A percentile compares a stretch with the other conserved stretches of the same genome.
Conservation (phyloP, 257 asterid species). For the Forsythia suspensa region DNA sequence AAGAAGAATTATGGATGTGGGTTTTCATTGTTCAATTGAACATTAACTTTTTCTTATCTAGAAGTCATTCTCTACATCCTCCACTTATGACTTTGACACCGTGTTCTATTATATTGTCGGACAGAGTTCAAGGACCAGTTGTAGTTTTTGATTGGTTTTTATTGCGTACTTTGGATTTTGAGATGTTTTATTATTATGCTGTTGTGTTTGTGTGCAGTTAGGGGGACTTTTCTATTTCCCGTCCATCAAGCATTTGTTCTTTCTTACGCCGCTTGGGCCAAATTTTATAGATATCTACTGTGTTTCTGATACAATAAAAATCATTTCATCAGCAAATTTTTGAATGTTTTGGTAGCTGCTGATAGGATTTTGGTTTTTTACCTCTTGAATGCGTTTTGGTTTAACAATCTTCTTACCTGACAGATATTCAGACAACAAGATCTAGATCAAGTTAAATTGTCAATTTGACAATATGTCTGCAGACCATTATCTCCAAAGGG, state of each 20-base stretch:
- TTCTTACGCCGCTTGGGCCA: too few species aligned
- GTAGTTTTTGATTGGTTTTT: neutral
- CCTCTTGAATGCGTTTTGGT: neutral
- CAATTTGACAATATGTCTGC: slow-evolving; percentile 14
- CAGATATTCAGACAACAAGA: neutral
- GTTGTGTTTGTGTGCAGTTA: neutral
- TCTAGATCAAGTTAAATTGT: too few species aligned
- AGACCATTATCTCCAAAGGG: slow-evolving; percentile 40
- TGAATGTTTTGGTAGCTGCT: too few species aligned
- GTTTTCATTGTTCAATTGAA: neutral
- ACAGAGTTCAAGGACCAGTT: neutral
- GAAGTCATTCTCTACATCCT: neutral
- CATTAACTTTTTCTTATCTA: neutral
- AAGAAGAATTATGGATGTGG: neutral
- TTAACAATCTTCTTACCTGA: neutral
- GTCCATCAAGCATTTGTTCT: too few species aligned
- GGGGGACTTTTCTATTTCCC: too few species aligned
- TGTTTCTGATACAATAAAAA: too few species aligned
- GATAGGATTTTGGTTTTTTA: neutral
- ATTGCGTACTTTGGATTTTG: neutral
- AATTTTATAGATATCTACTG: too few species aligned
- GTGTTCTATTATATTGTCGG: too few species aligned
- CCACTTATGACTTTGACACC: neutral
- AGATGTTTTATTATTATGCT: neutral
- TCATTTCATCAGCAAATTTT: too few species aligned